Evolutionary conservation across 352 stramenopile genomes (phyloP).

Genomic region (Stramenopiles sp.): DNA sequence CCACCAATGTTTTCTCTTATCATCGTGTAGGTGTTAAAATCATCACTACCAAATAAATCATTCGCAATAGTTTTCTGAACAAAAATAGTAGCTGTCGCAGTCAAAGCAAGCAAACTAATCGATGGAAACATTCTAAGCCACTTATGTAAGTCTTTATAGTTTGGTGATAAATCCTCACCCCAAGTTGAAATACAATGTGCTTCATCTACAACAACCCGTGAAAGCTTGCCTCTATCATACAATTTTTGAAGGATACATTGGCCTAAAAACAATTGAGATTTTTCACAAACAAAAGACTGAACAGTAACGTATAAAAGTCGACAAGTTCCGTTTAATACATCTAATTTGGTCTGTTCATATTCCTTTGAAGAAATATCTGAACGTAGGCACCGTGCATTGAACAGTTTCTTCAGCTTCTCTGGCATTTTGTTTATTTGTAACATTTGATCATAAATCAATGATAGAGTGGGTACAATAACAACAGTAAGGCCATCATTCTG

Average conservation of each 20-base stretch:
- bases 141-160: constrained; percentile 68
- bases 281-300: too few relatives aligned
- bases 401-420: too few relatives aligned
- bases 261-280: too few relatives aligned
- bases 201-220: constrained; percentile 83
- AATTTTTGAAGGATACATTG: constrained; percentile 30
- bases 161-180: constrained; percentile 95
- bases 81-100: constrained; percentile 40
- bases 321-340: too few relatives aligned
- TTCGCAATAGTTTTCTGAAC: constrained; percentile 36
- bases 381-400: too few relatives aligned
- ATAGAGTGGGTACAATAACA: constrained; percentile 87
- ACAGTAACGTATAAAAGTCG: too few relatives aligned
- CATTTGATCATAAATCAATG: constrained; percentile 96
- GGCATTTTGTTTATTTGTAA: constrained; percentile 55
- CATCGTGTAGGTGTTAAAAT: too few relatives aligned
- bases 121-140: constrained; percentile 57
- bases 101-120: constrained; percentile 40
- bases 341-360: too few relatives aligned
- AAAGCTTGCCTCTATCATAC: constrained; percentile 30
- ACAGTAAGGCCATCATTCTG: constrained; percentile 79
- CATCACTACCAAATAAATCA: constrained; percentile 25
- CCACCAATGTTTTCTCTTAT: too few relatives aligned
- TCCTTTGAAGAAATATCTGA: too few relatives aligned
- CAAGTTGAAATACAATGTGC: constrained; percentile 77